These are phyloP conservation scores for Nigrospora oryzae DNA, from an alignment of 2,329 filamentous ascomycete species.

Conservation along the genomic window DNA sequence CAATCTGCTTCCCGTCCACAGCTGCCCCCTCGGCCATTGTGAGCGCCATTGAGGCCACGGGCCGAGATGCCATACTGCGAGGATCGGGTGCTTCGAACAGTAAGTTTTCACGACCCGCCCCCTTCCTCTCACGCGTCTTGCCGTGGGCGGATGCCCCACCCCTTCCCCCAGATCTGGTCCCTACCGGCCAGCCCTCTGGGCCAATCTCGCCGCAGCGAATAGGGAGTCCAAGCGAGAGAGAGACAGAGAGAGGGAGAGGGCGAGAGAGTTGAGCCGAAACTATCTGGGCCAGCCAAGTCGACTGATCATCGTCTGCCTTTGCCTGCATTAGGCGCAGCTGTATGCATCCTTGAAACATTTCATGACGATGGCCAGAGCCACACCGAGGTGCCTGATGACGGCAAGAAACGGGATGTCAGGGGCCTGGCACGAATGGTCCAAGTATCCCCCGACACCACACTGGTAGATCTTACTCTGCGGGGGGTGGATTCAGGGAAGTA, in stretches of 20 bases:
- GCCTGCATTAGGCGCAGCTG: slow-evolving; percentile 57
- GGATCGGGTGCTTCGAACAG: slow-evolving; percentile 81
- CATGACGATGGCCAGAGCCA: slow-evolving; percentile 40
- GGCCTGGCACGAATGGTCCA: slow-evolving; percentile 93
- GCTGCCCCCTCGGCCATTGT: slow-evolving; percentile 87
- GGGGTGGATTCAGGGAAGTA: slow-evolving; percentile 78
- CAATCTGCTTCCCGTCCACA: slow-evolving; percentile 13
- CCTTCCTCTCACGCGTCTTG: slow-evolving; percentile 1
- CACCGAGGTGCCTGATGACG: neutral
- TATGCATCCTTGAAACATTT: slow-evolving; percentile 89
- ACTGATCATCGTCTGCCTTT: neutral
- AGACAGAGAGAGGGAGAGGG: too few relatives aligned
- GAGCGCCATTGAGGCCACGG: slow-evolving; percentile 77
- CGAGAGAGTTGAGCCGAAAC: too few relatives aligned
- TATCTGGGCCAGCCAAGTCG: too few relatives aligned
- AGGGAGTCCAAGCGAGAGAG: too few relatives aligned
- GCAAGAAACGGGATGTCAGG: slow-evolving; percentile 52
- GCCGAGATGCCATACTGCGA: slow-evolving; percentile 87
- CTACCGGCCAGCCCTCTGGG: too few relatives aligned
- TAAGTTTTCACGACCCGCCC: slow-evolving; percentile 34
- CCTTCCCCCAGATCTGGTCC: too few relatives aligned
- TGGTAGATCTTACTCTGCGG: slow-evolving; percentile 80
- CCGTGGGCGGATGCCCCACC: neutral
- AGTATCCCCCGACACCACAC: slow-evolving; percentile 66
- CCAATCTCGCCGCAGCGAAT: too few relatives aligned